Evolutionary conservation across 2,329 filamentous ascomycete species (phyloP).

Genomic region (Calonectria hawksworthii): DNA sequence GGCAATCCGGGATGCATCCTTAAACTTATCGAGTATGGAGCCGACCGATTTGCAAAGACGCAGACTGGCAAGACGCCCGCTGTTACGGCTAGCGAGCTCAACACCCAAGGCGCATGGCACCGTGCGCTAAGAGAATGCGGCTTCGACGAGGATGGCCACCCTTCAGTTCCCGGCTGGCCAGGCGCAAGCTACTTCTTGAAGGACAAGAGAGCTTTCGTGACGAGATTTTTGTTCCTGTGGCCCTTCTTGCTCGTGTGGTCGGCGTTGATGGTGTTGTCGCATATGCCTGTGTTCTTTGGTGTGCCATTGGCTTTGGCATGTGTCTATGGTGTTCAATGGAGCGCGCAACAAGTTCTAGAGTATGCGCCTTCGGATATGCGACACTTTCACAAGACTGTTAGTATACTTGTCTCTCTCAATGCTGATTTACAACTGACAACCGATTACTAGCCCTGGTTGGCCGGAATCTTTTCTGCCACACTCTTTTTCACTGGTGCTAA

Average conservation of each 20-base stretch:
- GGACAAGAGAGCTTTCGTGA: conserved; percentile 83
- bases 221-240: conserved; percentile 90
- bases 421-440: conserved; percentile 21
- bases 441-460: conserved; percentile 81
- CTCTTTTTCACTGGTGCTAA: conserved; percentile 84
- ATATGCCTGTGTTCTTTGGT: conserved; percentile 80
- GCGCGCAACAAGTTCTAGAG: conserved; percentile 81
- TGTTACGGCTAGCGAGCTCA: conserved; percentile 90
- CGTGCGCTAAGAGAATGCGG: conserved; percentile 87
- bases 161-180: conserved; percentile 79
- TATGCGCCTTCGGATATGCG: conserved; percentile 92
- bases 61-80: conserved; percentile 91
- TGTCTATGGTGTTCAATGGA: conserved; percentile 81
- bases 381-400: conserved; percentile 87
- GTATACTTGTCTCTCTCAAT: conserved; percentile 45
- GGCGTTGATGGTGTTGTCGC: conserved; percentile 79
- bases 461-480: conserved; percentile 91
- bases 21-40: conserved; percentile 95
- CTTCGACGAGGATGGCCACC: conserved; percentile 83
- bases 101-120: conserved; percentile 85
- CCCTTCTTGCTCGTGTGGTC: conserved; percentile 83
- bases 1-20: conserved; percentile 90
- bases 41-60: conserved; percentile 92
- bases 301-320: conserved; percentile 78
- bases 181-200: conserved; percentile 80